Evolutionary conservation across 1,139 yeast genomes (phyloP).

Genomic region (Yamadazyma buinensis): DNA sequence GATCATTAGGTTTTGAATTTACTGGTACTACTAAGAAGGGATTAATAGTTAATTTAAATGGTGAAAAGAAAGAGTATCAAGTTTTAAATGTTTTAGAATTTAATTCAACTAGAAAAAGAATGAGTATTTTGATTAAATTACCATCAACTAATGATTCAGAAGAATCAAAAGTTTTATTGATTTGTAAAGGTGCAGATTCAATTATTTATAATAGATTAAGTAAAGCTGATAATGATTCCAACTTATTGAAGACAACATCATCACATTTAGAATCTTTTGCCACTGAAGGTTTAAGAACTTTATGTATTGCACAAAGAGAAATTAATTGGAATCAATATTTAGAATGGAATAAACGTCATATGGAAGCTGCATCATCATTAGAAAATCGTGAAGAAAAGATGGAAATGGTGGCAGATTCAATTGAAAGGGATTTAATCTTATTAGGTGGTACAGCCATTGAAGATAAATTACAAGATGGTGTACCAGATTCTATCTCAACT

Average conservation of each 20-base stretch:
- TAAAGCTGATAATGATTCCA: slow-evolving; percentile 25
- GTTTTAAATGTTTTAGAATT: slow-evolving; percentile 52
- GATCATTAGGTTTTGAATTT: slow-evolving; percentile 52
- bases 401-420: slow-evolving; percentile 47
- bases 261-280: slow-evolving; percentile 43
- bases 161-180: slow-evolving; percentile 37
- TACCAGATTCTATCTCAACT: slow-evolving; percentile 43
- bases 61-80: slow-evolving; percentile 42
- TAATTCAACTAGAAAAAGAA: slow-evolving; percentile 57
- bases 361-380: slow-evolving; percentile 40
- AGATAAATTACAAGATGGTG: slow-evolving; percentile 50
- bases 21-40: slow-evolving; percentile 46
- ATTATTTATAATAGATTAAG: slow-evolving; percentile 42
- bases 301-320: slow-evolving; percentile 46
- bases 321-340: slow-evolving; percentile 39
- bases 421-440: slow-evolving; percentile 40
- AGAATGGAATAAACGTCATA: slow-evolving; percentile 42
- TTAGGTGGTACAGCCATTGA: slow-evolving; percentile 54
- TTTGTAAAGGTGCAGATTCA: slow-evolving; percentile 51
- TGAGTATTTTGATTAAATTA: slow-evolving; percentile 82
- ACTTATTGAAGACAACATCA: slow-evolving; percentile 33
- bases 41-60: slow-evolving; percentile 40
- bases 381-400: slow-evolving; percentile 41
- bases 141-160: slow-evolving; percentile 33
- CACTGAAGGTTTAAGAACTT: slow-evolving; percentile 46